Evolutionary conservation across 148 eudicot genomes (phyloP), one percentile per base, ranked within the genome.

Genomic region (Diospyros kaki): DNA sequence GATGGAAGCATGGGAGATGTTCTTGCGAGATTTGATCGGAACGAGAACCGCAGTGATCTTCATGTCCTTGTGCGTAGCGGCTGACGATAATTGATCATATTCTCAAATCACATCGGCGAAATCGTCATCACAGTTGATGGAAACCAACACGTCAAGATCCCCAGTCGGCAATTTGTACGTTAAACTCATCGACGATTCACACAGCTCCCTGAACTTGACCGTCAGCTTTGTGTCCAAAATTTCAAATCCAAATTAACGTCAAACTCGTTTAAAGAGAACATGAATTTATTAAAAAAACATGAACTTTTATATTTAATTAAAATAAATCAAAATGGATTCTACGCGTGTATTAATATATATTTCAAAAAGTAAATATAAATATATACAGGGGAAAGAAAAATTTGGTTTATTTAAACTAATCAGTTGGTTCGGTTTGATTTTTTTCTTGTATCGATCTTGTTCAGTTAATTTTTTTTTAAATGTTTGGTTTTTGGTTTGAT

Each of bases 61-160:
- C 75, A 81, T 13, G 5, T 80, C 90, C 68, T 76, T 85, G 2
- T 76, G 77, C 18, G 77, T 67, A 3, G n/a, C n/a, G n/a, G 66
- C 56, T 17, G 18, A 56, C 38, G 91, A 81, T 65, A 80, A 85
- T 9, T 78, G 86, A 40, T 87, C 86, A 85, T 94, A 94, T 66
- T 86, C 98, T 4, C 86, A 90, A 65, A 92, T 79, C 10, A 91
- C 67, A 42, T 72, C 82, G 2, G 74, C 68, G 0, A 94, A 85
- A 50, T 94, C 98, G 18, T 92, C 98, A 56, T 92, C 89, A 7
- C 84, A 83, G 45, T 84, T 90, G 75, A 92, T 75, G 6, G 97
- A 81, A 12, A 94, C 81, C 77, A 94, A 66, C 28, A 89, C 84
- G 64, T 94, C 98, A 17, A 94, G 78, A 65, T 94, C 98, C 71